These are phyloP conservation scores for Botrytis elliptica DNA, from an alignment of 2,329 filamentous ascomycete species.

Conservation along the genomic window DNA sequence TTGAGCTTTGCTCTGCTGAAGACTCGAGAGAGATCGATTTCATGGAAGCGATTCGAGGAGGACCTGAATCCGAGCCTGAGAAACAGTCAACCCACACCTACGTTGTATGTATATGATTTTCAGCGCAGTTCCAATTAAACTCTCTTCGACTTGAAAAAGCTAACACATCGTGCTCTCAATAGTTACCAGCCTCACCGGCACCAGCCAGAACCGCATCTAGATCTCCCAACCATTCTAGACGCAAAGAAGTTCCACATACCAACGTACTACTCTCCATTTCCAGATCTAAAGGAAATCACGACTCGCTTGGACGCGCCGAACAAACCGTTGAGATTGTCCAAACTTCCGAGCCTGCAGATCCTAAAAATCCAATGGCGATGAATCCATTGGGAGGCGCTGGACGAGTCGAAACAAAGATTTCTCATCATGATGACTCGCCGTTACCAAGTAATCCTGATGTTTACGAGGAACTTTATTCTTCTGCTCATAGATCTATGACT, in stretches of 20 bases:
- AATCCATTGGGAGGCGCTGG: not conserved
- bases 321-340: slow-evolving; percentile 13
- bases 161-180: not conserved
- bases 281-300: not conserved
- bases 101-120: not conserved
- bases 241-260: not conserved
- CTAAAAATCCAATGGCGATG: not conserved
- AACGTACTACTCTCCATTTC: slow-evolving; percentile 1
- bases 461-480: not conserved
- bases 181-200: not conserved
- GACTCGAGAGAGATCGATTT: slow-evolving; percentile 12
- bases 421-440: slow-evolving; percentile 1
- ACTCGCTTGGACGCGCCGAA: not conserved
- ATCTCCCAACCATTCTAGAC: not conserved
- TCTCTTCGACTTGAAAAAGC: no score
- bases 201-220: not conserved
- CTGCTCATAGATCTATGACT: slow-evolving; percentile 7
- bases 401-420: slow-evolving; percentile 11
- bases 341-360: not conserved
- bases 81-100: not conserved
- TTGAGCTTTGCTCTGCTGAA: slow-evolving; percentile 1
- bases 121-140: not conserved
- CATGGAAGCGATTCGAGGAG: slow-evolving; percentile 4
- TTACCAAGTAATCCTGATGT: not conserved
- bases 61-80: not conserved